Evolutionary conservation across 2,329 filamentous ascomycete species (phyloP).

Genomic region (Ceratocystis diversiconidia): DNA sequence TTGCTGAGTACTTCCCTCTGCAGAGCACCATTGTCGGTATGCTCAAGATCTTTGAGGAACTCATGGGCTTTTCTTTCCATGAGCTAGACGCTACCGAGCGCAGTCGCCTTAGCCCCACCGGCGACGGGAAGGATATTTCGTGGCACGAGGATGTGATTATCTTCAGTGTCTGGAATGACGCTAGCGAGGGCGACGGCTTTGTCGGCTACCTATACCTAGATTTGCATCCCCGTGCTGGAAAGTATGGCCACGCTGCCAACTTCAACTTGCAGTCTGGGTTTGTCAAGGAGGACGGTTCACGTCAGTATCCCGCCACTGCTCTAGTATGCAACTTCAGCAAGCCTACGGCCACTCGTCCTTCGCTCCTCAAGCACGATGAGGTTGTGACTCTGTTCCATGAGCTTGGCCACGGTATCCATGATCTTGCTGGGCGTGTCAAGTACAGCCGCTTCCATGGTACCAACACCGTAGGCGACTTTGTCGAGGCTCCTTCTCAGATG

Average conservation of each 20-base stretch:
- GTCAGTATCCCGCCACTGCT: slow-evolving; percentile 63
- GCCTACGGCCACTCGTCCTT: slow-evolving; percentile 60
- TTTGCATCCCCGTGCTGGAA: slow-evolving; percentile 64
- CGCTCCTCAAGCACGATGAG: slow-evolving; percentile 68
- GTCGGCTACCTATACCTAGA: slow-evolving; percentile 75
- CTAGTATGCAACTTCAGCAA: slow-evolving; percentile 80
- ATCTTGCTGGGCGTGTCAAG: slow-evolving; percentile 46
- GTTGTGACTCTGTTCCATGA: slow-evolving; percentile 74
- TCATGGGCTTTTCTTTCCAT: slow-evolving; percentile 68
- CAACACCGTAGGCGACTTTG: slow-evolving; percentile 51
- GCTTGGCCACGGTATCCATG: slow-evolving; percentile 57
- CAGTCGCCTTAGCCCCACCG: slow-evolving; percentile 48
- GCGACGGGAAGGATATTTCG: slow-evolving; percentile 54
- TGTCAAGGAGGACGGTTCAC: slow-evolving; percentile 49
- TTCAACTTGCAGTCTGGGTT: slow-evolving; percentile 68
- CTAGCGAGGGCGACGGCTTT: slow-evolving; percentile 54
- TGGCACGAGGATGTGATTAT: slow-evolving; percentile 78
- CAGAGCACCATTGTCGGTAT: slow-evolving; percentile 60
- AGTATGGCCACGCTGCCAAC: slow-evolving; percentile 75
- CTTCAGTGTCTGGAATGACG: slow-evolving; percentile 72
- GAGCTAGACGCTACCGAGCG: slow-evolving; percentile 55
- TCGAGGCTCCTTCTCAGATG: slow-evolving; percentile 60
- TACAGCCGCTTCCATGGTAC: slow-evolving; percentile 57
- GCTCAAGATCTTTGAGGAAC: slow-evolving; percentile 69
- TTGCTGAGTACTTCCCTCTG: slow-evolving; percentile 74